These are phyloP conservation scores for Zasmidium angulare DNA, from an alignment of 2,329 filamentous ascomycete species.

Conservation along the genomic window DNA sequence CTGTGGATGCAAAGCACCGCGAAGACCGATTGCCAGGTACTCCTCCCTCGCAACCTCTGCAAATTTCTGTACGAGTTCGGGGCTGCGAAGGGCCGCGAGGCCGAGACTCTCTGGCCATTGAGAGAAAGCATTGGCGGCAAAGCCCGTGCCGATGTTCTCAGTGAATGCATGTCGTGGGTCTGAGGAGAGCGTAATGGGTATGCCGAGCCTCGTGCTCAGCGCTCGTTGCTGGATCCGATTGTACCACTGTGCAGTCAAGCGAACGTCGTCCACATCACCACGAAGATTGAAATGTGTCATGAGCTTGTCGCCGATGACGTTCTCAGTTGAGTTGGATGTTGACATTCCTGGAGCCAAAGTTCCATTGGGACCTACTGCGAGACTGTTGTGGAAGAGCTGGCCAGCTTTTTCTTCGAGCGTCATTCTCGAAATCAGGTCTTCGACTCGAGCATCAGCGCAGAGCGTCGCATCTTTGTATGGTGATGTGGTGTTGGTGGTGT, in stretches of 20 bases:
- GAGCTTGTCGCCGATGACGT: constrained; percentile 37
- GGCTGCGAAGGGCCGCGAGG: constrained; percentile 49
- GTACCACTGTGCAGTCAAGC: constrained; percentile 39
- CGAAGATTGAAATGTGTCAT: constrained; percentile 51
- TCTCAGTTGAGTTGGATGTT: constrained; percentile 31
- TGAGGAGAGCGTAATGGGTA: constrained; percentile 50
- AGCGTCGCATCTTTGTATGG: constrained; percentile 41
- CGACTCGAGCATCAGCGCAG: constrained; percentile 48
- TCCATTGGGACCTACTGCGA: constrained; percentile 35
- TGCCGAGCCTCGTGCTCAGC: constrained; percentile 48
- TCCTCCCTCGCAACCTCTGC: constrained; percentile 53
- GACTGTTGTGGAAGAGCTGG: constrained; percentile 48
- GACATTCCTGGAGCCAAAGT: constrained; percentile 28
- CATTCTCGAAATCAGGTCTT: constrained; percentile 49
- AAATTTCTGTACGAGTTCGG: constrained; percentile 47
- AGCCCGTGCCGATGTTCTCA: constrained; percentile 45
- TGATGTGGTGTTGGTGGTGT: constrained; percentile 11
- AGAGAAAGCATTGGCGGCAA: constrained; percentile 46
- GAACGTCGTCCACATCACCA: constrained; percentile 44
- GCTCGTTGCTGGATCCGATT: constrained; percentile 46
- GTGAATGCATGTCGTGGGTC: constrained; percentile 51
- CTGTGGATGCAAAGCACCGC: constrained; percentile 51
- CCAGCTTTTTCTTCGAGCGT: constrained; percentile 51
- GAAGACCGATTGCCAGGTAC: constrained; percentile 45
- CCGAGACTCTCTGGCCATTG: constrained; percentile 55